Evolutionary conservation across 495 filamentous ascomycete species (phyloP).

Genomic region (Darksidea phi): DNA sequence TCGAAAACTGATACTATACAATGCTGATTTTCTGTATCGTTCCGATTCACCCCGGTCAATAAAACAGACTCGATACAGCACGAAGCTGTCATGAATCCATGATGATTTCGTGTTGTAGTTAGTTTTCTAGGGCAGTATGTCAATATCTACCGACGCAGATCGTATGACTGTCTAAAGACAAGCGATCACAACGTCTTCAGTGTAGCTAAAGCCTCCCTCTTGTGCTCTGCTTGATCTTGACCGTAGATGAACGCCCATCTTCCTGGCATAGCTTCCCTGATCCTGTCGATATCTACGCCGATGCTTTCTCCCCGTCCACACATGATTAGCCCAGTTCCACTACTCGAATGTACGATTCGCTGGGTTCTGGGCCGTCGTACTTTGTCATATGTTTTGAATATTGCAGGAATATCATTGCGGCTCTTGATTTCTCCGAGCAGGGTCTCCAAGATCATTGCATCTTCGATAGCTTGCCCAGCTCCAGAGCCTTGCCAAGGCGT

Average conservation of each 20-base stretch:
- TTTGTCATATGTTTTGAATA: constrained; percentile 42
- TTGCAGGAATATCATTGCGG: constrained; percentile 28
- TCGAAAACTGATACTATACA: too few relatives aligned
- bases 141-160: too few relatives aligned
- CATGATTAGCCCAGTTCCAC: constrained; percentile 7
- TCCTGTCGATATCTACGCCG: constrained; percentile 8
- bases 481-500: constrained; percentile 36
- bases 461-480: constrained; percentile 38
- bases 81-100: too few relatives aligned
- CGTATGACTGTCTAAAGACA: too few relatives aligned
- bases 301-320: constrained; percentile 11
- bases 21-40: too few relatives aligned
- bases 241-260: constrained; percentile 17
- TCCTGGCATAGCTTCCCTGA: constrained; percentile 7
- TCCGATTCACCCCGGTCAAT: too few relatives aligned
- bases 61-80: too few relatives aligned
- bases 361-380: constrained; percentile 47
- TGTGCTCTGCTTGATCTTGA: constrained; percentile 7
- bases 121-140: too few relatives aligned
- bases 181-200: not conserved
- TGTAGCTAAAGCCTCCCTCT: constrained; percentile 4
- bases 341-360: constrained; percentile 43
- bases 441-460: constrained; percentile 38
- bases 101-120: too few relatives aligned
- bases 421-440: constrained; percentile 16